Base-by-base conservation (phyloP, 345 rosid genomes). In the Heritiera fomes region DNA sequence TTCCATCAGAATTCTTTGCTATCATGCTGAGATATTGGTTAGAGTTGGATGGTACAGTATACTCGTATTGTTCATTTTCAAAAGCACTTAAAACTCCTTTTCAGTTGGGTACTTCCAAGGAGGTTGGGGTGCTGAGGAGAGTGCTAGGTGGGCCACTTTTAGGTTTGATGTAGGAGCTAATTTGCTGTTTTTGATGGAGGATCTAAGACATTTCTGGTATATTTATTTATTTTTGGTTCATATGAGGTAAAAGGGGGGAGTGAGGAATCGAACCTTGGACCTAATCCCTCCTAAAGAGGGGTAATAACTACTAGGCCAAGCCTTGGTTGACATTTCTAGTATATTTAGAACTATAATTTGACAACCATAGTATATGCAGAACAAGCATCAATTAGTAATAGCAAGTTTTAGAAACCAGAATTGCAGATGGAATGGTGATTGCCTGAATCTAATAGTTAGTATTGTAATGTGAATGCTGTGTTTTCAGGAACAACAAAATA, bases 11-110 rank as follows among this genome's bases (percentile, higher is more conserved):
- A 53, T 18, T 59, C 9, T 71, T 61, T 10, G 18, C 17, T 0
- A 11, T 64, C 64, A n/a, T 77, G 58, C 34, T 34, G 23, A 75
- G 43, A 77, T 63, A 49, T 12, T 45, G 68, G 64, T 20, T 53
- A 34, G 76, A 70, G 8, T 43, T 13, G 34, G 75, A 7, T 56
- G 41, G 66, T 71, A 63, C 11, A 6, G 43, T 30, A 4, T 41
- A 9, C 30, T 63, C 50, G 73, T 47, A 43, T n/a, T 58, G 61
- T n/a, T 28, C 9, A 38, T 38, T 34, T 65, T 1, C 1, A 66
- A 1, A 8, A 67, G 3, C 12, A 17, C 50, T 7, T 2, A 41
- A 41, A 52, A 64, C 32, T 7, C 18, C 68, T 34, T 28, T 66
- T 7, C 7, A 45, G 32, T 68, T 18, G 52, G 53, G 53, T 41